phyloP scores from a whole-genome alignment of 441 rosid genomes.

The Aleurites moluccanus region DNA sequence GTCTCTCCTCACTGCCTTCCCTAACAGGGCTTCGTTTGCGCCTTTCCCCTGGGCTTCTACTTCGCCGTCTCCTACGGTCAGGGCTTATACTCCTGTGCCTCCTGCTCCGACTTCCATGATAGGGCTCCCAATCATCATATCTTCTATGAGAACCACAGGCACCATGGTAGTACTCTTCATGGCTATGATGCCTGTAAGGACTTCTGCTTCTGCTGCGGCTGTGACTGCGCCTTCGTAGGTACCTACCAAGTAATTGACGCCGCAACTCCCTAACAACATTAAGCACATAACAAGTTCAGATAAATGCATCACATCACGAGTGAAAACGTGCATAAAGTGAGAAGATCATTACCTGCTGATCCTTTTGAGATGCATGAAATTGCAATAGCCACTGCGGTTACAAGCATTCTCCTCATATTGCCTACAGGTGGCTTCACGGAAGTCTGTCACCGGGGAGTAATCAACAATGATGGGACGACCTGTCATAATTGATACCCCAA shows the following conservation, averaged over 20 bases:
- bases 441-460: conserved; percentile 73
- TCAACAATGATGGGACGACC: conserved; percentile 77
- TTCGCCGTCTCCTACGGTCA: conserved; percentile 38
- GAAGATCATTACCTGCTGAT: conserved; percentile 38
- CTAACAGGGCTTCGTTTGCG: conserved; percentile 42
- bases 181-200: conserved; percentile 39
- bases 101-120: conserved; percentile 39
- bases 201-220: conserved; percentile 51
- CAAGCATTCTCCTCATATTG: conserved; percentile 71
- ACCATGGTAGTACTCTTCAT: conserved; percentile 35
- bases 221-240: conserved; percentile 39
- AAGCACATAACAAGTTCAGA: neutral
- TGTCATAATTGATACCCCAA: neutral
- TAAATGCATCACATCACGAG: neutral
- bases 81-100: conserved; percentile 50
- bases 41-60: conserved; percentile 44
- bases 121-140: conserved; percentile 40
- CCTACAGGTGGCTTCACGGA: conserved; percentile 75
- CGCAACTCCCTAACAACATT: conserved; percentile 46
- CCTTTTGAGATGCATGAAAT: conserved; percentile 59
- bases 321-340: neutral
- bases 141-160: conserved; percentile 40
- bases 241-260: conserved; percentile 42
- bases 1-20: conserved; percentile 51
- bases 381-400: conserved; percentile 62